Evolutionary conservation across 2,329 filamentous ascomycete species (phyloP), one percentile per base, ranked within the genome.

Genomic region (Xylaria sp.): DNA sequence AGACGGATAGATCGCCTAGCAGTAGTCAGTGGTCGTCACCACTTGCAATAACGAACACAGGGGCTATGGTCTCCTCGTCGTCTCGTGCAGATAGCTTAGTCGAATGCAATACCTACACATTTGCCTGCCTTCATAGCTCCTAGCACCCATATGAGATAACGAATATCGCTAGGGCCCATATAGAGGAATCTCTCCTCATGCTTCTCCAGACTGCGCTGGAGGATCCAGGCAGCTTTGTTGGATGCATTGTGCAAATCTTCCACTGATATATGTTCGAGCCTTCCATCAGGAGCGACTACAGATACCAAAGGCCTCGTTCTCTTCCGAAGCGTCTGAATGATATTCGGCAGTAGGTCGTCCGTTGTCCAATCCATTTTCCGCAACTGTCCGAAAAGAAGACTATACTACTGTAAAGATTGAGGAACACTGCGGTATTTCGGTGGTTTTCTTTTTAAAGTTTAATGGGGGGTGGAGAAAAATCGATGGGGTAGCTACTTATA

Each of bases 221-320:
- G 70, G 47, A 75, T 72, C 73, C 73, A 73, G n/a, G 73, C 72
- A 20, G 70, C 73, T 60, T 69, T 69, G 25, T 75, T 74, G 2
- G 73, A 70, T 25, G 70, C 72, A 71, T 69, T 66, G 39, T 67
- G 60, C 36, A 69, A 1, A 31, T 63, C 60, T 56, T 67, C 56
- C 22, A 67, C 11, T 11, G 57, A 69, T 20, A 69, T 33, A 27
- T 67, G 51, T 25, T 67, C 56, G 17, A 67, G 64, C 15, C 7
- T 27, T 39, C 67, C 63, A 33, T 69, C 64, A n/a, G 67, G 67
- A 45, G 54, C 17, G 25, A 64, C 67, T 20, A 67, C 51, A 13
- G 67, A 61, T 31, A 61, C 53, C 33, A 66, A 56, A 22, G 67
- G 67, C 17, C 53, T 67, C 27, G 55, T 63, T 39, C 67, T 69